Conservation (phyloP, 2,329 filamentous ascomycete species). For the Fusarium sp. region DNA sequence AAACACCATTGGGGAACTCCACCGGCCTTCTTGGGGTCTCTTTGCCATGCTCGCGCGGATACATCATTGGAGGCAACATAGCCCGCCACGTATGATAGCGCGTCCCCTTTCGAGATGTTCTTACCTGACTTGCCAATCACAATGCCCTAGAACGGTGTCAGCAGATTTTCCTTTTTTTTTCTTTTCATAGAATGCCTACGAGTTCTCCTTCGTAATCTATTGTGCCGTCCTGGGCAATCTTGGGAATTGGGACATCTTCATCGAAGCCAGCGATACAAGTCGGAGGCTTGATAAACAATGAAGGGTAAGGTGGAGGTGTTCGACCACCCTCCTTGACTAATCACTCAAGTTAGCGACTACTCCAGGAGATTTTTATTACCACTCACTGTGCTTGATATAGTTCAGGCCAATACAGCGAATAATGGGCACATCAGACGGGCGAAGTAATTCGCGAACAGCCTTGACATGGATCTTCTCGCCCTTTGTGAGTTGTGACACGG, state of each 20-base stretch:
- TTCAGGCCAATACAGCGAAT: constrained; percentile 53
- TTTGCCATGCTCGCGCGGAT: constrained; percentile 64
- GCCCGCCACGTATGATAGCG: constrained; percentile 61
- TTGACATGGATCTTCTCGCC: constrained; percentile 49
- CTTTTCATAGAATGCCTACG: constrained; percentile 36
- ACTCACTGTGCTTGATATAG: constrained; percentile 52
- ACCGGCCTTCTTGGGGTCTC: constrained; percentile 59
- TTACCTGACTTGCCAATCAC: constrained; percentile 66
- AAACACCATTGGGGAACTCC: constrained; percentile 64
- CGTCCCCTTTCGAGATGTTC: constrained; percentile 58
- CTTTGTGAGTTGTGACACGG: constrained; percentile 39
- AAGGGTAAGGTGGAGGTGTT: constrained; percentile 61
- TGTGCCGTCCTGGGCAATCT: constrained; percentile 58
- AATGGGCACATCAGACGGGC: constrained; percentile 50
- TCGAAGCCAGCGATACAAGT: constrained; percentile 52
- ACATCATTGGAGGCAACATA: constrained; percentile 62
- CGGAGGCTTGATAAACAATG: constrained; percentile 63
- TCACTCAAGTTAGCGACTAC: background rate
- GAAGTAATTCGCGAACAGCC: constrained; percentile 47
- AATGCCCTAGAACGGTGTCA: constrained; percentile 49
- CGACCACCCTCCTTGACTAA: constrained; percentile 64
- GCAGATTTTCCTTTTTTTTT: no score
- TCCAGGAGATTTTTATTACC: fast-evolving
- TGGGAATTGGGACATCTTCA: constrained; percentile 57
- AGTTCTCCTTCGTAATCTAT: constrained; percentile 64